Conservation (phyloP, 345 rosid genomes). For the Euphorbia tirucalli region DNA sequence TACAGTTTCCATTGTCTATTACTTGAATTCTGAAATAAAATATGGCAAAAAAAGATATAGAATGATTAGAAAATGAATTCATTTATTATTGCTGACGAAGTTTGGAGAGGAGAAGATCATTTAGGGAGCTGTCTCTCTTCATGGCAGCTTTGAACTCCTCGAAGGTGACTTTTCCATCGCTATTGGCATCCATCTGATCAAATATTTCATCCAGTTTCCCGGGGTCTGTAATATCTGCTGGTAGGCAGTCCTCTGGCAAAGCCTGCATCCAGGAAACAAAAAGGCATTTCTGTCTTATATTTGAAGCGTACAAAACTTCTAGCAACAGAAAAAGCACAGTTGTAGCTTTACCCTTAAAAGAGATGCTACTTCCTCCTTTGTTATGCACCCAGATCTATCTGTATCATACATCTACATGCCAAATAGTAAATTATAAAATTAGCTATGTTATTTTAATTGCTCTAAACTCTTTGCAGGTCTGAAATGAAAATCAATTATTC, state of each 20-base stretch:
- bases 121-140: slow-evolving; percentile 57
- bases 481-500: too few species aligned
- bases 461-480: neutral
- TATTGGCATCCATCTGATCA: slow-evolving; percentile 54
- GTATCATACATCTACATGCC: slow-evolving; percentile 53
- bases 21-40: neutral
- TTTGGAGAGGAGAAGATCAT: neutral
- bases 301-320: neutral
- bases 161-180: slow-evolving; percentile 43
- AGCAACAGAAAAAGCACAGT: neutral
- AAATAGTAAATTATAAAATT: neutral
- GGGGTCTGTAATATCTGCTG: slow-evolving; percentile 51
- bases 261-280: neutral
- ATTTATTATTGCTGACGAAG: slow-evolving; percentile 42
- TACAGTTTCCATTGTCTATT: neutral
- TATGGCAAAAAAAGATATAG: too few species aligned
- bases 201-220: slow-evolving; percentile 69
- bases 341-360: slow-evolving; percentile 44
- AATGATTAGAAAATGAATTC: too few species aligned
- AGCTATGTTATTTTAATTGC: neutral
- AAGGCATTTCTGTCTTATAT: too few species aligned
- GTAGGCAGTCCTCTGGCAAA: slow-evolving; percentile 42
- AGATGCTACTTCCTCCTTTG: slow-evolving; percentile 65
- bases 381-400: slow-evolving; percentile 62
- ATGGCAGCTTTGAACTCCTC: slow-evolving; percentile 73